Evolutionary conservation across 2,329 filamentous ascomycete species (phyloP).

Genomic region (Acrocalymma vagum): DNA sequence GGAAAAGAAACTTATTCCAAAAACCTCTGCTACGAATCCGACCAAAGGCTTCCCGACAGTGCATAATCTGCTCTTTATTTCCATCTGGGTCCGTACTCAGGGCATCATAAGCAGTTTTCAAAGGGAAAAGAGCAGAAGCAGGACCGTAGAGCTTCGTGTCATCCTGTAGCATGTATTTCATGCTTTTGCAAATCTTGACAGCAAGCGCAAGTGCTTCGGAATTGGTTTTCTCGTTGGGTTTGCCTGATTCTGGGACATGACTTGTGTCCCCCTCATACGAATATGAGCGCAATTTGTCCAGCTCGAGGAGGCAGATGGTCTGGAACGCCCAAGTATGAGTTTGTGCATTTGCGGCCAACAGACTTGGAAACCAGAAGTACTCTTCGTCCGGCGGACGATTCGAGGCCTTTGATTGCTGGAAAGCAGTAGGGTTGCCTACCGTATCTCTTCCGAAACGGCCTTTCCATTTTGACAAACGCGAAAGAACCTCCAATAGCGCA

Average conservation of each 20-base stretch:
- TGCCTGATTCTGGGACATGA: not conserved
- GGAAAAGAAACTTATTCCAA: constrained; percentile 2
- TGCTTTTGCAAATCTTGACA: constrained; percentile 42
- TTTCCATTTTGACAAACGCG: no score
- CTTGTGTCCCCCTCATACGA: constrained; percentile 2
- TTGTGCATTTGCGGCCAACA: constrained; percentile 48
- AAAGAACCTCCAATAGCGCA: no score
- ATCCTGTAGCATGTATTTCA: constrained; percentile 49
- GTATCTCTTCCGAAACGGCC: no score
- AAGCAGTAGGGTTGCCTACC: no score
- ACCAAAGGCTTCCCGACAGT: constrained; percentile 2
- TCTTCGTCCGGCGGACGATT: no score
- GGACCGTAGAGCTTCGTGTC: constrained; percentile 52
- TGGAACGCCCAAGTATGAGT: constrained; percentile 52
- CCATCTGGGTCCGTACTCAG: not conserved
- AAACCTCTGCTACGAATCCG: constrained; percentile 4
- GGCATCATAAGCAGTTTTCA: constrained; percentile 14
- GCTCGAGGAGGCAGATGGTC: constrained; percentile 45
- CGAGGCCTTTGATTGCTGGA: no score
- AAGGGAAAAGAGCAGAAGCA: constrained; percentile 45
- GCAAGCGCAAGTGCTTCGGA: constrained; percentile 20
- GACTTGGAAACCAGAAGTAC: constrained; percentile 43
- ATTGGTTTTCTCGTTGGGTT: not conserved
- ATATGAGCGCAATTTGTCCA: constrained; percentile 21
- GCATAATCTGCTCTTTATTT: constrained; percentile 4